Percentiles rank a stretch among this genome's conserved stretches.
Conservation (phyloP, 306 rosid genomes). For the Arachis stenosperma region DNA sequence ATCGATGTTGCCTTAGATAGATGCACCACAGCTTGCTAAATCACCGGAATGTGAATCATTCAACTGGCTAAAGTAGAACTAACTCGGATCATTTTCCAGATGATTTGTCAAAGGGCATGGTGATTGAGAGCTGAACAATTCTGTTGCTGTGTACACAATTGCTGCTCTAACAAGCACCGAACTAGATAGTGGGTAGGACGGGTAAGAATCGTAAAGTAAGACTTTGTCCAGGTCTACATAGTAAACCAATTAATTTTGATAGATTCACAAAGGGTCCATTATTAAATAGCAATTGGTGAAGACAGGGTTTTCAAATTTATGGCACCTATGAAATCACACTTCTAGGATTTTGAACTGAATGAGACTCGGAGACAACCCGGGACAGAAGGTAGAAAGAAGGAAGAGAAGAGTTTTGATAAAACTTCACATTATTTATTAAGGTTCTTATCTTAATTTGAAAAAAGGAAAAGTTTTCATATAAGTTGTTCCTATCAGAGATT, state of each 20-base stretch:
- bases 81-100: neutral
- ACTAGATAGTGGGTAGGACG: neutral
- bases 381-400: slow-evolving; percentile 16
- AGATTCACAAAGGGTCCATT: slow-evolving; percentile 18
- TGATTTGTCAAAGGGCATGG: no score
- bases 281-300: slow-evolving; percentile 2
- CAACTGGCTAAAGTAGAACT: neutral
- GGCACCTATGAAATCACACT: slow-evolving; percentile 10
- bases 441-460: neutral
- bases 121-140: no score
- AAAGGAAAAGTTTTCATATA: slow-evolving; percentile 3
- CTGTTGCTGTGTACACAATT: neutral
- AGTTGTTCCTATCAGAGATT: slow-evolving; percentile 12
- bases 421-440: slow-evolving; percentile 26
- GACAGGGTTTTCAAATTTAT: slow-evolving; percentile 3
- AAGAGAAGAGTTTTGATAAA: neutral
- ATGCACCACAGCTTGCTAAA: slow-evolving; percentile 20
- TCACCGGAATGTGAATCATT: neutral
- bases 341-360: slow-evolving; percentile 7
- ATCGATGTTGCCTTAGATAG: neutral
- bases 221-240: neutral
- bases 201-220: neutral
- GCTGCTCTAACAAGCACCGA: neutral
- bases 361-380: neutral
- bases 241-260: slow-evolving; percentile 16